These are phyloP conservation scores for Ceratobasidium sp. DNA, from an alignment of 1,284 basidiomycete species.

Conservation along the genomic window DNA sequence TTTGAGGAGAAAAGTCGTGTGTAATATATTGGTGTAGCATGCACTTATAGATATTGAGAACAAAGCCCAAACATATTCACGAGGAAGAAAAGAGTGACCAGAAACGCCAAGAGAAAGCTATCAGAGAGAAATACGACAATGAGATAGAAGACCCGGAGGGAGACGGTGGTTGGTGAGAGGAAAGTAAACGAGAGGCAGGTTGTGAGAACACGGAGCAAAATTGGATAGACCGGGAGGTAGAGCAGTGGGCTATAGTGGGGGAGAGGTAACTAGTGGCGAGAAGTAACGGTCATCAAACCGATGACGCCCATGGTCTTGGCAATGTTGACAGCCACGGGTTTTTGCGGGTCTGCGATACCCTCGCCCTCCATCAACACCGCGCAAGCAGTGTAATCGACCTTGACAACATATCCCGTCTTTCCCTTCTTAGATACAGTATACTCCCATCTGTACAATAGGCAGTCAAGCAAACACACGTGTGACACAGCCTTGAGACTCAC, in stretches of 20 bases:
- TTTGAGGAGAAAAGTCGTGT: neutral
- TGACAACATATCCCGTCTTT: slow-evolving; percentile 33
- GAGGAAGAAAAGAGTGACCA: neutral
- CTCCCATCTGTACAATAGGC: slow-evolving; percentile 34
- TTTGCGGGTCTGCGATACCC: slow-evolving; percentile 23
- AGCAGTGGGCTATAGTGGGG: neutral
- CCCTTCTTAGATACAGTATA: slow-evolving; percentile 41
- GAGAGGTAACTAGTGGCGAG: slow-evolving; percentile 24
- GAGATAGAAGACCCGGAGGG: neutral
- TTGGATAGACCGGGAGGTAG: neutral
- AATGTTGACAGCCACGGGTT: slow-evolving; percentile 36
- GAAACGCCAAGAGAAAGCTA: neutral
- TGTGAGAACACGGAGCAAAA: neutral
- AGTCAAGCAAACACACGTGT: slow-evolving; percentile 25
- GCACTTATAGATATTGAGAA: neutral
- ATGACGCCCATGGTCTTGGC: slow-evolving; percentile 38
- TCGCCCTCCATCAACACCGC: slow-evolving; percentile 27
- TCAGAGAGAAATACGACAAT: neutral
- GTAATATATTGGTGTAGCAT: neutral
- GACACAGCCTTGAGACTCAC: slow-evolving; percentile 32
- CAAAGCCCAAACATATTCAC: slow-evolving; percentile 9
- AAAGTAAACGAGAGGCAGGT: neutral
- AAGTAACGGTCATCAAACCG: slow-evolving; percentile 39
- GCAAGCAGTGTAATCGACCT: slow-evolving; percentile 16
- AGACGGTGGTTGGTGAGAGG: neutral